Base-by-base conservation (phyloP, 306 rosid genomes). In the Corylus americana region DNA sequence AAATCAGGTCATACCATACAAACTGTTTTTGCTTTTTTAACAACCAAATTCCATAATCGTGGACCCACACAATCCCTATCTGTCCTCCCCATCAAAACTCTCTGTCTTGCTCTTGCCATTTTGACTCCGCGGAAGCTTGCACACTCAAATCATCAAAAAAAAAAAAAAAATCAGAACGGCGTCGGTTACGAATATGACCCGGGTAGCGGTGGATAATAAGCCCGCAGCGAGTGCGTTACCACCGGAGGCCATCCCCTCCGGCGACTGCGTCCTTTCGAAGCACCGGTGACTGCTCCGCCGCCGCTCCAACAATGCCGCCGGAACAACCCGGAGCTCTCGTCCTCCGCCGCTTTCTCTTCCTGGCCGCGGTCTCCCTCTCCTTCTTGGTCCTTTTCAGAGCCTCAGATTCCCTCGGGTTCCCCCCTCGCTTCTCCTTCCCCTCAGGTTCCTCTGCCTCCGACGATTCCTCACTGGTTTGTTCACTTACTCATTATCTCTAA, bases 351-450 rank as follows among this genome's bases (percentile, higher is more conserved):
- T 22, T 80, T 10, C 80, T 91, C 72, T 70, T 91, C 68, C 83
- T 91, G 73, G 85, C 88, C 37, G 70, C 83, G 55, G 78, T 87
- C 49, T 89, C 85, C 70, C 88, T 91, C 84, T 87, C 84, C 18
- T 88, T 86, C 76, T 61, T 90, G 61, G 55, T 90, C 31, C 74
- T 93, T 70, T 53, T 88, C 72, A 57, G 85, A 78, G 91, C 89
- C 71, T 31, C 82, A 48, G 69, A 80, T 25, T 86, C 97, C 50
- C 72, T 78, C 72, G 84, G 84, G 37, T 80, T 89, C 76, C 80
- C 89, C 51, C 83, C 86, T 62, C 75, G 70, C n/a, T 42, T 58
- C 1, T 59, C 77, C 49, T 66, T 83, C 5, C 83, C 89, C 11
- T 76, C 67, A 76, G 63, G 82, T 42, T 76, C 79, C 12, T 78